Evolutionary conservation across 805 yeast genomes (phyloP), one percentile per base, ranked within the genome.

Genomic region (Naumovozyma castellii): DNA sequence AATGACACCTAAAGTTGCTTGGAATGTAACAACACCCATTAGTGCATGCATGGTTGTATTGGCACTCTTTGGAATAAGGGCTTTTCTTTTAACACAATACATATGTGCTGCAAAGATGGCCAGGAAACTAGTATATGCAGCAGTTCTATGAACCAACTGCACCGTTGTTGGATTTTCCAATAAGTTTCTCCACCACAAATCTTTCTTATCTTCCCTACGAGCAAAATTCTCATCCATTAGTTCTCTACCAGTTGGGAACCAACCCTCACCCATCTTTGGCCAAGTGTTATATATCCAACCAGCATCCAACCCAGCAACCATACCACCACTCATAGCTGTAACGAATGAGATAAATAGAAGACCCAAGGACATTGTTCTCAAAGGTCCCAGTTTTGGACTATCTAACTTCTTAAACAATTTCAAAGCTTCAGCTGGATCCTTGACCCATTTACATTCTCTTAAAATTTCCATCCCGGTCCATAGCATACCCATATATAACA

Each of bases 261-360:
- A 72, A 32, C 74, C 75, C 37, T 85, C 85, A 32, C 97, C 97
- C 98, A 92, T 92, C 53, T 80, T 84, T 25, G 99, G 98, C 73
- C 87, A 92, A 3, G 94, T 81, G 62, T 92, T 92, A 64, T 92
- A 92, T 49, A 92, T 87, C 62, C 88, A 69, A 37, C 98, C 98
- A 2, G 99, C 98, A 64, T 92, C 98, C 40, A 92, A 69, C 6
- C 98, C 98, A 13, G 99, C 98, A 34, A 92, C 99, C 71, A 92
- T 77, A 13, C 95, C 97, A 45, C 98, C 99, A 9, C 95, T 76
- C 94, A 92, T 83, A 14, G 97, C 95, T 15, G 99, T 92, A 32
- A 81, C 43, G 51, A 87, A 90, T 1, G 90, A 81, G 39, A 90
- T 64, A 2, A 68, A 78, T 22, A 85, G 66, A 32, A 92, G 63